A percentile compares a stretch with the other conserved stretches of the same genome.
phyloP scores from a whole-genome alignment of 1,284 basidiomycete genomes.

The Agroathelia rolfsii region DNA sequence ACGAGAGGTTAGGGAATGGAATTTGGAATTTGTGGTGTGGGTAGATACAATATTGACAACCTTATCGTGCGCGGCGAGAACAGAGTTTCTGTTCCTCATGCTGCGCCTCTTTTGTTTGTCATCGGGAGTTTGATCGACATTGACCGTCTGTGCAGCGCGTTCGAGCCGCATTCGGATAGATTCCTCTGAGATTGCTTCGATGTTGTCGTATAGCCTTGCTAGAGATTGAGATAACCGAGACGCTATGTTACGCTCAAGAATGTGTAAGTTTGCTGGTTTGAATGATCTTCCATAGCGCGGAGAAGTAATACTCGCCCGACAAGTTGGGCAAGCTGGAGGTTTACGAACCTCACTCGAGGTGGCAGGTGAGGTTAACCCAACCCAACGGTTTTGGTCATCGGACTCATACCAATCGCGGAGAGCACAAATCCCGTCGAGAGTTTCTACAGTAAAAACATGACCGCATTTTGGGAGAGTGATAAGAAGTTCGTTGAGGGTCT shows the following conservation, averaged over 20 bases:
- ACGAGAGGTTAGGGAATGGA: too few species aligned
- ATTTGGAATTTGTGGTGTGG: too few species aligned
- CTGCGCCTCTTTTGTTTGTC: too few species aligned
- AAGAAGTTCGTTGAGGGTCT: slow-evolving; percentile 37
- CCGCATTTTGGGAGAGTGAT: slow-evolving; percentile 53
- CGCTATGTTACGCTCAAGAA: slow-evolving; percentile 53
- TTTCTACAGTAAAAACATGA: slow-evolving; percentile 65
- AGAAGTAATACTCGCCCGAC: slow-evolving; percentile 37
- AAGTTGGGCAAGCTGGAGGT: slow-evolving; percentile 47
- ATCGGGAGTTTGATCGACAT: too few species aligned
- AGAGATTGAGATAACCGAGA: slow-evolving; percentile 38
- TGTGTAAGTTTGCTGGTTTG: slow-evolving; percentile 52
- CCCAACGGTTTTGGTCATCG: slow-evolving; percentile 25
- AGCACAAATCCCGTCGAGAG: slow-evolving; percentile 50
- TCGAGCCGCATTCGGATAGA: too few species aligned
- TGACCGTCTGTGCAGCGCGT: too few species aligned
- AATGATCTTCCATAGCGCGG: slow-evolving; percentile 49
- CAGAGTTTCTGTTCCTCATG: too few species aligned
- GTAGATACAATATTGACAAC: too few species aligned
- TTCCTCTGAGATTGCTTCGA: slow-evolving; percentile 18
- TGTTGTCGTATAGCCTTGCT: slow-evolving; percentile 15
- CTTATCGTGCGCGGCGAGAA: too few species aligned
- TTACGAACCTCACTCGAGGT: slow-evolving; percentile 30
- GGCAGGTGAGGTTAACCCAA: slow-evolving; percentile 30
- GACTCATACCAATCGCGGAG: slow-evolving; percentile 44